phyloP scores from a whole-genome alignment of 2,329 filamentous ascomycete genomes.

The Gnomoniopsis smithogilvyi region DNA sequence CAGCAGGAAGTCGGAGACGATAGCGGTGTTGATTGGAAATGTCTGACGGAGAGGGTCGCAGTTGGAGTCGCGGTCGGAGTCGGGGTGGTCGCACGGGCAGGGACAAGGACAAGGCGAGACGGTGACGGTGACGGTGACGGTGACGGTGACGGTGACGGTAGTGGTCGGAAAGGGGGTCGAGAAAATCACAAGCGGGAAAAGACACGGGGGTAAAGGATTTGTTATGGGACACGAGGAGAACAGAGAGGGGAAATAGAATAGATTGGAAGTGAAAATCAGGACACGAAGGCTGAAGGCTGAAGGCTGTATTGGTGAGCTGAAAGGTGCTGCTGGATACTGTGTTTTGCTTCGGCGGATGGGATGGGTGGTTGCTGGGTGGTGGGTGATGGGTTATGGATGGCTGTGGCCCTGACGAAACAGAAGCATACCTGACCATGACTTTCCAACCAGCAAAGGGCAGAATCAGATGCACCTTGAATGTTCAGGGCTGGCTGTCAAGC shows the following conservation, averaged over 20 bases:
- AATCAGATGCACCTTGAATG: background rate
- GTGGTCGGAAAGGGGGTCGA: background rate
- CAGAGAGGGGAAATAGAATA: background rate
- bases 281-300: background rate
- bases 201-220: background rate
- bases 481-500: background rate
- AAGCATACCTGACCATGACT: background rate
- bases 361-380: background rate
- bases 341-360: background rate
- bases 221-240: background rate
- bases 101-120: constrained; percentile 3
- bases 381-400: too few relatives aligned
- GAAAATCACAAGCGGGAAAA: background rate
- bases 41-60: background rate
- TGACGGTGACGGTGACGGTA: background rate
- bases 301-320: background rate
- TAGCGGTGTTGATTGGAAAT: background rate
- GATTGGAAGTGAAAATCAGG: background rate
- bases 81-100: background rate
- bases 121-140: background rate
- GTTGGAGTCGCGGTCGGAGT: background rate
- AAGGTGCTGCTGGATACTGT: background rate
- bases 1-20: background rate
- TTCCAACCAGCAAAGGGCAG: background rate
- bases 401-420: background rate